Evolutionary conservation across 768 basidiomycete genomes (phyloP), one percentile per base, ranked within the genome.

Genomic region (Crassisporium funariophilum): DNA sequence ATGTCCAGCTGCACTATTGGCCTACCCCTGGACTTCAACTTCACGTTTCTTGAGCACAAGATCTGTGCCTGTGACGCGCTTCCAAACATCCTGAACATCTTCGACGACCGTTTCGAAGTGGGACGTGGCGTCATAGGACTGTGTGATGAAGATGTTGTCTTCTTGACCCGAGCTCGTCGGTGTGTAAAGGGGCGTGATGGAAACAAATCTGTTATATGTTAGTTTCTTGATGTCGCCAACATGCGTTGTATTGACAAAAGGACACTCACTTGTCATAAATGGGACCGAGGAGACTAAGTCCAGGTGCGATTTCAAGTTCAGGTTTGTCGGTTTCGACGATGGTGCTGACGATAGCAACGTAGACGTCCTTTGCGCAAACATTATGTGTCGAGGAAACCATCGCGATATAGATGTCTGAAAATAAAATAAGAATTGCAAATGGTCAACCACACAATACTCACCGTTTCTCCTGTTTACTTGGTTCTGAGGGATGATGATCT

Each of bases 91-190:
- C 51, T 88, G 86, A 27, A 99, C 97, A 50, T 99, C 95, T 41
- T 98, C 93, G 19, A 95, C 92, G 37, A 98, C 95, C 20, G 92
- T 97, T 77, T 99, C 97, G 66, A 99, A 98, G 73, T 99, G 97
- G 21, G 91, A 94, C 9, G 97, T 98, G 6, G 97, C 95, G 64
- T 99, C 97, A 70, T 98, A 99, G 12, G 94, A 97, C 45, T 88
- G 88, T 44, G 97, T 99, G 72, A 99, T 85, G 76, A 90, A 99
- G 65, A 99, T 91, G 65, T 92, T 89, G 74, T 99, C 95, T 35
- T 74, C 70, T 51, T 79, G 63, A 47, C 97, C 97, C 33, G 80
- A 69, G 36, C 88, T 77, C 3, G 94, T 93, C 5, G 97, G 94
- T 20, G 86, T 87, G 74, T 94, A 98, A 37, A 97, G 67, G 16